Evolutionary conservation across 495 filamentous ascomycete species (phyloP).

Genomic region (Penicillium dipodomyicola): DNA sequence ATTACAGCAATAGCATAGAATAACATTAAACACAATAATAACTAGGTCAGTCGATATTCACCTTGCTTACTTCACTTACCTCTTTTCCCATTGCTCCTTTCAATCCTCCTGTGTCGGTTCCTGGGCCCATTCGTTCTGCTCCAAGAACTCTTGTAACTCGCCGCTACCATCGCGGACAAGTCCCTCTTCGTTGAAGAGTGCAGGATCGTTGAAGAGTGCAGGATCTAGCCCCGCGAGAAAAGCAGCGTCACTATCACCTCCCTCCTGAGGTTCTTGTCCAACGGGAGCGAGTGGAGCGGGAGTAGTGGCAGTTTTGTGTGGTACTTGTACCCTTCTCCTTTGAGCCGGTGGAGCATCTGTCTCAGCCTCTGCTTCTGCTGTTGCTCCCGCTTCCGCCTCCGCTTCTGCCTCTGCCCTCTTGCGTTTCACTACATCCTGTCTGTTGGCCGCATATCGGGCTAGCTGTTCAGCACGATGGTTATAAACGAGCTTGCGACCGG

Average conservation of each 20-base stretch:
- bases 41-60: background rate
- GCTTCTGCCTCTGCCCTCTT: background rate
- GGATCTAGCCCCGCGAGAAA: background rate
- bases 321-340: background rate
- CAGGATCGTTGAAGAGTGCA: background rate
- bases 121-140: background rate
- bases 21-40: background rate
- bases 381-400: background rate
- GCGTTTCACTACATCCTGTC: background rate
- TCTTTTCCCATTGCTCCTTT: background rate
- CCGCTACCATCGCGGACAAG: background rate
- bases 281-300: background rate
- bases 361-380: background rate
- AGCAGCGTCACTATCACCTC: background rate
- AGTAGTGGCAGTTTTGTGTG: background rate
- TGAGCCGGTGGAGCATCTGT: background rate
- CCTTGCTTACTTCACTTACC: background rate
- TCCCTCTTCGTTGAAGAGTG: background rate
- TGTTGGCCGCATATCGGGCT: background rate
- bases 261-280: background rate
- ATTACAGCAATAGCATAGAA: background rate
- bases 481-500: background rate
- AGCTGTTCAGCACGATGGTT: background rate
- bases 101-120: background rate
- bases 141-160: background rate